Conservation (phyloP, 1,284 basidiomycete genomes). For the Ustilago sp. region DNA sequence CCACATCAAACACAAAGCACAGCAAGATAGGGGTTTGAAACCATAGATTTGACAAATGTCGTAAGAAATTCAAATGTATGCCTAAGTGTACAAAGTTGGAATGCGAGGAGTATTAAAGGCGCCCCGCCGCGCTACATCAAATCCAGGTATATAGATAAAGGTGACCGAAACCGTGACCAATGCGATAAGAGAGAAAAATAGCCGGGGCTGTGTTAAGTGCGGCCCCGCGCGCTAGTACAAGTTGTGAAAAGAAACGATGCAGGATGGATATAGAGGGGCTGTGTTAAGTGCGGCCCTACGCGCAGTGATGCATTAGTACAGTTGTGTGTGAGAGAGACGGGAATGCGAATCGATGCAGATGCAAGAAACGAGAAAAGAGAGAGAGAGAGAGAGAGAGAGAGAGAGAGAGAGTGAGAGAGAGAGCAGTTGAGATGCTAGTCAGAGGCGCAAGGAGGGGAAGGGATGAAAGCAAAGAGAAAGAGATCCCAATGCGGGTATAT, state of each 20-base stretch:
- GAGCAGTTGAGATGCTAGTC: slow-evolving; percentile 10
- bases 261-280: slow-evolving; percentile 30
- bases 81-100: slow-evolving; percentile 18
- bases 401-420: slow-evolving; percentile 7
- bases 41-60: slow-evolving; percentile 41
- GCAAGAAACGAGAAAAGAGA: slow-evolving; percentile 19
- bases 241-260: slow-evolving; percentile 10
- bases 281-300: slow-evolving; percentile 56
- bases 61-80: background rate
- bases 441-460: slow-evolving; percentile 9
- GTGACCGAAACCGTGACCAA: slow-evolving; percentile 19
- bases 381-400: background rate
- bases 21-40: slow-evolving; percentile 15
- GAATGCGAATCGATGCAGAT: slow-evolving; percentile 44
- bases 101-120: slow-evolving; percentile 59
- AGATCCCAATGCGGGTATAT: slow-evolving; percentile 13
- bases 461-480: slow-evolving; percentile 5
- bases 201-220: slow-evolving; percentile 52
- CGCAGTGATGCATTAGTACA: slow-evolving; percentile 36
- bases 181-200: slow-evolving; percentile 7
- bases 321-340: slow-evolving; percentile 6
- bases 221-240: slow-evolving; percentile 44
- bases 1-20: background rate
- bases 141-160: slow-evolving; percentile 42
- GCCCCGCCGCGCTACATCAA: slow-evolving; percentile 53